A percentile compares a stretch with the other conserved stretches of the same genome.
phyloP scores from a whole-genome alignment of 192 early-diverging fungal species.

The Jimgerdemannia flammicorona region DNA sequence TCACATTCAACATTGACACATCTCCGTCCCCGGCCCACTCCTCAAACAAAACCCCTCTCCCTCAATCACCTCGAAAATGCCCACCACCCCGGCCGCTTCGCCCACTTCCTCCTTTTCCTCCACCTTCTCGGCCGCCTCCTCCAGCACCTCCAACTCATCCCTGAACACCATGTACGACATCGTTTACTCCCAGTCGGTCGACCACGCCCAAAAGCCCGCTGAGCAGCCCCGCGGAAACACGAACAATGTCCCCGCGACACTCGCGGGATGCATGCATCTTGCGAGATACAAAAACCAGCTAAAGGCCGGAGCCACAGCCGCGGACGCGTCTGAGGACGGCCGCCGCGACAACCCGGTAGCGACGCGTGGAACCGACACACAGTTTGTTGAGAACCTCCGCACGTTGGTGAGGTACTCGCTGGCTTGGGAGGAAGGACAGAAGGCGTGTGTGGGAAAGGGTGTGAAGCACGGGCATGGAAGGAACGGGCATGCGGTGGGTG shows the following conservation, averaged over 20 bases:
- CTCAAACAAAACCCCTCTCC: too few species aligned
- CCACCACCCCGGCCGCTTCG: too few species aligned
- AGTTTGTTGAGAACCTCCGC: conserved; percentile 10
- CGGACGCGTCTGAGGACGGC: not conserved
- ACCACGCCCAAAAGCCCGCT: too few species aligned
- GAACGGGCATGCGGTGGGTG: conserved; percentile 4
- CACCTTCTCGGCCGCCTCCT: too few species aligned
- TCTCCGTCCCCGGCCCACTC: too few species aligned
- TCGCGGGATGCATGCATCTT: conserved; percentile 16
- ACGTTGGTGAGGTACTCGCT: conserved; percentile 17
- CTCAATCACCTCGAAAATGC: too few species aligned
- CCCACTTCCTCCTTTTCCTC: too few species aligned
- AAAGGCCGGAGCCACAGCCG: not conserved
- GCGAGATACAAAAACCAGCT: conserved; percentile 3
- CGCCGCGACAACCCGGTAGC: not conserved
- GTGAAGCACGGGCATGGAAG: conserved; percentile 1
- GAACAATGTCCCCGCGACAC: not conserved
- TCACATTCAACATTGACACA: too few species aligned
- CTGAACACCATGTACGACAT: too few species aligned
- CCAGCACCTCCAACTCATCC: too few species aligned
- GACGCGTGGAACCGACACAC: not conserved
- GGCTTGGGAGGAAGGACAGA: conserved; percentile 1
- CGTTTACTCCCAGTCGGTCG: too few species aligned
- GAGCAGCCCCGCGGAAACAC: too few species aligned
- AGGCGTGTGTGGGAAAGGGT: conserved; percentile 3